phyloP scores from a whole-genome alignment of 495 filamentous ascomycete genomes.

The Mycothermus thermophilus region DNA sequence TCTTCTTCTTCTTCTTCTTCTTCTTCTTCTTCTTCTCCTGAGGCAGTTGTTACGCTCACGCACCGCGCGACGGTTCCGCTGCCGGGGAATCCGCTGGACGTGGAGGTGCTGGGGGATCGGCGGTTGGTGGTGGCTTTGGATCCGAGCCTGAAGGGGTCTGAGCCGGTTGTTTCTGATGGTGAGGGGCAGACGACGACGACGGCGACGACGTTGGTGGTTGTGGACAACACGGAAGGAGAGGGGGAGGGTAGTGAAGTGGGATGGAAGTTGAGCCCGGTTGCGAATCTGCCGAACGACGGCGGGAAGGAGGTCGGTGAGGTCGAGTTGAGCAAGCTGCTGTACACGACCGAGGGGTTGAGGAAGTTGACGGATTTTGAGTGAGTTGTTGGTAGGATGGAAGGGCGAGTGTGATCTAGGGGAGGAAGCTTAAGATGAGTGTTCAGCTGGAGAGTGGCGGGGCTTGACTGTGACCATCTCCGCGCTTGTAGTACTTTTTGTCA shows the following conservation, averaged over 20 bases:
- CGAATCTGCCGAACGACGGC: conserved; percentile 6
- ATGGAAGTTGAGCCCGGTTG: not conserved
- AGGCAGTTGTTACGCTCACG: conserved; percentile 26
- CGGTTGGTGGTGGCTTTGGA: conserved; percentile 46
- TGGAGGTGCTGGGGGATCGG: conserved; percentile 21
- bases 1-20: conserved; percentile 34
- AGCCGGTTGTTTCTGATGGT: conserved; percentile 10
- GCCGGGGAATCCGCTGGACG: conserved; percentile 48
- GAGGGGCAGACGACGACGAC: no score
- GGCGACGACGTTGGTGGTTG: not conserved
- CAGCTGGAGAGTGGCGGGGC: no score
- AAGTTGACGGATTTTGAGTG: conserved; percentile 30
- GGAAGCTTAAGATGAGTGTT: no score
- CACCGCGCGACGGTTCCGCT: conserved; percentile 34
- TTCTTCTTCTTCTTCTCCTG: conserved; percentile 38
- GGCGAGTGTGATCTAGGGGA: no score
- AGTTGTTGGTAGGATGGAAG: not conserved
- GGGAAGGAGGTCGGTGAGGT: conserved; percentile 22
- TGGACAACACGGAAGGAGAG: not conserved
- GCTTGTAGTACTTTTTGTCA: no score
- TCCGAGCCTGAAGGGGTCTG: conserved; percentile 16
- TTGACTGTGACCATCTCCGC: no score
- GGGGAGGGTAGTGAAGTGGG: conserved; percentile 2
- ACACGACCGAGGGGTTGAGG: conserved; percentile 56
- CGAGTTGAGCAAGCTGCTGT: conserved; percentile 46